phyloP scores from a whole-genome alignment of 1,284 basidiomycete species.

The Puccinia coronata region DNA sequence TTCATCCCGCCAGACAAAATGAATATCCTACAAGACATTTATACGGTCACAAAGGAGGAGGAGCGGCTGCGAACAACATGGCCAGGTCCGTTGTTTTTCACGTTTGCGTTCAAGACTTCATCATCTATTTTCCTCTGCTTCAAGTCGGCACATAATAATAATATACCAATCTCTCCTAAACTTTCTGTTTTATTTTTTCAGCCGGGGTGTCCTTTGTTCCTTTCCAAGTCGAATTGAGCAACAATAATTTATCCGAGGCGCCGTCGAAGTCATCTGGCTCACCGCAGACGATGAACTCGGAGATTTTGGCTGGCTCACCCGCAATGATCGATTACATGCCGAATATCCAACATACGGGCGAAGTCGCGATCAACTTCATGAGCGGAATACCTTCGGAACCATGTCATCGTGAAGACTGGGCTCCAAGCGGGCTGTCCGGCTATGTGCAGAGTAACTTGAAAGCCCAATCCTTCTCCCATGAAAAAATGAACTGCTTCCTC shows the following conservation, averaged over 20 bases:
- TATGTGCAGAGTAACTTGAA: not conserved
- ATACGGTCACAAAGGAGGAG: constrained; percentile 62
- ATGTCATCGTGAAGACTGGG: not conserved
- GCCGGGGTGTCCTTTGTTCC: constrained; percentile 26
- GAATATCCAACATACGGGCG: not conserved
- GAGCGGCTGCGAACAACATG: constrained; percentile 37
- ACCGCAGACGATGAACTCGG: not conserved
- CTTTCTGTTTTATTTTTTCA: not conserved
- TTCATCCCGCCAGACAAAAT: constrained; percentile 62
- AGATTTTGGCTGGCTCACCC: not conserved
- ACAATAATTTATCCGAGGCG: constrained; percentile 2
- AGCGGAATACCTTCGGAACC: not conserved
- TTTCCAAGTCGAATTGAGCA: constrained; percentile 27
- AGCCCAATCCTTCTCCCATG: not conserved
- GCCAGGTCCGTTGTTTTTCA: constrained; percentile 27
- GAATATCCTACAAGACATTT: constrained; percentile 62
- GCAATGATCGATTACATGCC: constrained; percentile 3
- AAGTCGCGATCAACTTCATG: not conserved
- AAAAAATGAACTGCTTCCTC: not conserved
- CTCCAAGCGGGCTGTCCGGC: not conserved
- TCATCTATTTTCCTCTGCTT: too few species aligned
- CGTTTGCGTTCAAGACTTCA: too few species aligned
- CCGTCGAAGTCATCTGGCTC: constrained; percentile 28
- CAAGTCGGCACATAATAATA: not conserved
- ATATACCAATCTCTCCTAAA: not conserved